A percentile compares a stretch with the other conserved stretches of the same genome.
phyloP scores from a whole-genome alignment of 768 basidiomycete species.

The Butyriboletus loyo region DNA sequence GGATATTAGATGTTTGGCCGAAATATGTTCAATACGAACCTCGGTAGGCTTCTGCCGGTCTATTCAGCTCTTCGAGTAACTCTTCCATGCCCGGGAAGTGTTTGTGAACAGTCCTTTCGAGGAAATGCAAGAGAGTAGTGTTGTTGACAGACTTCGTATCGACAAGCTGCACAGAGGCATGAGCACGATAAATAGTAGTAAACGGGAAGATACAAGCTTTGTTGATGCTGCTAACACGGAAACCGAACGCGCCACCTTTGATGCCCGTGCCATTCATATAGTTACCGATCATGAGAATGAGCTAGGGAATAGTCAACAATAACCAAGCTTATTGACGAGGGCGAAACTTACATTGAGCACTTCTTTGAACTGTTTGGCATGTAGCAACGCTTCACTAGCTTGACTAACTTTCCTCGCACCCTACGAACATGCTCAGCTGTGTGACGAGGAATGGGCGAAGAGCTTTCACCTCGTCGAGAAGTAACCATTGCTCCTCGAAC shows the following conservation, averaged over 20 bases:
- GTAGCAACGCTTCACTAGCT: slow-evolving; percentile 74
- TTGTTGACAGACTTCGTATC: slow-evolving; percentile 97
- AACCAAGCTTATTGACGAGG: background rate
- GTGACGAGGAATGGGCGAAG: background rate
- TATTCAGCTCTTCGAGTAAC: slow-evolving; percentile 85
- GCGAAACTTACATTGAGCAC: slow-evolving; percentile 65
- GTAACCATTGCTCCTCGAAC: slow-evolving; percentile 81
- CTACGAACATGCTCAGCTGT: slow-evolving; percentile 36
- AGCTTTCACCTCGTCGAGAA: slow-evolving; percentile 72
- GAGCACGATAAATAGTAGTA: background rate
- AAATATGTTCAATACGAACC: slow-evolving; percentile 44
- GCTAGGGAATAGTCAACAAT: slow-evolving; percentile 36
- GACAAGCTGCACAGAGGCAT: slow-evolving; percentile 61
- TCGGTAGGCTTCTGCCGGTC: slow-evolving; percentile 90
- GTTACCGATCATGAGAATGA: slow-evolving; percentile 94
- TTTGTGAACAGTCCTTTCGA: slow-evolving; percentile 83
- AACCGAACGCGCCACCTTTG: slow-evolving; percentile 96
- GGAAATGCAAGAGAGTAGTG: slow-evolving; percentile 90
- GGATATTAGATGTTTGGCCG: slow-evolving; percentile 5
- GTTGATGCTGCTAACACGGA: slow-evolving; percentile 96
- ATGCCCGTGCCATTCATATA: slow-evolving; percentile 97
- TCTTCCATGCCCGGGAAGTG: slow-evolving; percentile 85
- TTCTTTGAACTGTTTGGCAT: slow-evolving; percentile 87
- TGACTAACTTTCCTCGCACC: slow-evolving; percentile 77
- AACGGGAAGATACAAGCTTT: slow-evolving; percentile 50